Base-by-base conservation (phyloP, 805 yeast species). In the Ascoidea rubescens region DNA sequence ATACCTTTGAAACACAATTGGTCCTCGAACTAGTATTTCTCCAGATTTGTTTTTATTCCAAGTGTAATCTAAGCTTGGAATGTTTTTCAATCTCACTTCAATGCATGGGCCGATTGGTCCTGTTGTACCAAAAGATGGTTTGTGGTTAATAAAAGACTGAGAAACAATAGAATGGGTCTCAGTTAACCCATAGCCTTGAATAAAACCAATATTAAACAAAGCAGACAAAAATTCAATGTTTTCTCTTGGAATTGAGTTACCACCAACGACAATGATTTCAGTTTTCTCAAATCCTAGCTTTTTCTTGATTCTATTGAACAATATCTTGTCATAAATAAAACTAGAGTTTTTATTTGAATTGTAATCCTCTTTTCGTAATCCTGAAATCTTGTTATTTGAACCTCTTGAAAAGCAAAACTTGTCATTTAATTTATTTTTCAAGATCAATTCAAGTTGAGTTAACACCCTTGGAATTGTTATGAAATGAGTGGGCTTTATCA, bases 101-200 rank as follows among this genome's bases (percentile, higher is more conserved):
- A 74, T 61, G 45, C 77, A 66, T 12, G 76, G 67, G 44, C 78
- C 74, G 49, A 80, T 70, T 1, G 84, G 73, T 16, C 90, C 90
- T 56, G 80, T 75, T 3, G 80, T 68, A n/a, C 84, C 86, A 3
- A 66, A 62, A 56, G 63, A 63, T 47, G 62, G 57, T 52, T 82
- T 87, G 54, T 67, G 59, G 47, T 75, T 70, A n/a, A 71, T 71
- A 7, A 71, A 60, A 32, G 60, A 60, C 57, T 52, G 55, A 62
- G 63, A 69, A 51, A 77, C 60, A 16, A 87, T 88, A 16, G 84
- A 85, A 68, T 79, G 78, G 4, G 82, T 71, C 65, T 84, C 91
- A 4, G 87, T 79, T 45, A 80, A 71, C 3, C 90, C 91, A 64
- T 83, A 84, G 14, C 91, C 93, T 66, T 84, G 89, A 52, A 68